Conservation (phyloP, 2,329 filamentous ascomycete genomes). For the Salinomyces thailandicus region DNA sequence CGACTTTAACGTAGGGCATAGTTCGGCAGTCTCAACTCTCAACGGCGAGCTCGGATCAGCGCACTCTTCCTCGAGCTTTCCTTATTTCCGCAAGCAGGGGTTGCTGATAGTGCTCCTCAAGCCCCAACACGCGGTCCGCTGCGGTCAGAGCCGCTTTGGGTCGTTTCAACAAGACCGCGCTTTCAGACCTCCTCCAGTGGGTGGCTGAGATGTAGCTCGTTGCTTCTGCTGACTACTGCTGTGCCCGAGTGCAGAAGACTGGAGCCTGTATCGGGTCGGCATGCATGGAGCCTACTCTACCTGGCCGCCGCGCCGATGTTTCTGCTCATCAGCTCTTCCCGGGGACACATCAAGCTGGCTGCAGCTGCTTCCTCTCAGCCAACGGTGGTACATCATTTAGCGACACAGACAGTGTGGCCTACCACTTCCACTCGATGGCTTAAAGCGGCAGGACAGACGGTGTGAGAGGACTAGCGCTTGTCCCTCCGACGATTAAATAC, state of each 20-base stretch:
- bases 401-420: neutral
- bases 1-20: too few relatives aligned
- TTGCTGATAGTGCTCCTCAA: too few relatives aligned
- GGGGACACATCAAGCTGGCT: neutral
- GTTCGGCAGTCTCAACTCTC: too few relatives aligned
- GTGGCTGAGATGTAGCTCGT: neutral
- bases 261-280: neutral
- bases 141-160: too few relatives aligned
- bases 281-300: neutral
- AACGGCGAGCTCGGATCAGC: too few relatives aligned
- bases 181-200: neutral
- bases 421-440: too few relatives aligned
- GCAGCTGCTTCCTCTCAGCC: neutral
- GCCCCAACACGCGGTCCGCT: too few relatives aligned
- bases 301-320: neutral
- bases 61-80: too few relatives aligned
- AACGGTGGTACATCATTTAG: neutral
- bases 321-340: neutral
- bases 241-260: neutral
- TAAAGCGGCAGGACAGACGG: too few relatives aligned
- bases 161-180: neutral
- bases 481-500: neutral
- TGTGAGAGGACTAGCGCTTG: neutral
- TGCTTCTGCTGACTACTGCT: neutral
- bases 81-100: too few relatives aligned